Conservation (phyloP, 192 early-diverging fungal species). For the Coemansia sp. region DNA sequence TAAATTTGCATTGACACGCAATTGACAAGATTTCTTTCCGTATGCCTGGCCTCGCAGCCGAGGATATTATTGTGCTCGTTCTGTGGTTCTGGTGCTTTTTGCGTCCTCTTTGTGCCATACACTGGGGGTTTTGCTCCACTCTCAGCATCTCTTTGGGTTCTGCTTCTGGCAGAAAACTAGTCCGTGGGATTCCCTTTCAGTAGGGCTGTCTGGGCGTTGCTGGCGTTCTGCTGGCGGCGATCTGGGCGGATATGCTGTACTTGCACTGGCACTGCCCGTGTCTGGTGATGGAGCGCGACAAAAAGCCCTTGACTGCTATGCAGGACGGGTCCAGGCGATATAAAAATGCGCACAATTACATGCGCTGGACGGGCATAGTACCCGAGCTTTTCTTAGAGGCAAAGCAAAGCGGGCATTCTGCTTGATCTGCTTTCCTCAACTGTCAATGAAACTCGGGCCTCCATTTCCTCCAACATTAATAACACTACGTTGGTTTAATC, state of each 20-base stretch:
- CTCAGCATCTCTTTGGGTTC: background rate
- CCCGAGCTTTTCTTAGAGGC: constrained; percentile 22
- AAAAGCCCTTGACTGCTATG: background rate
- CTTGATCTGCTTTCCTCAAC: constrained; percentile 11
- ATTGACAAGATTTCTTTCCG: background rate
- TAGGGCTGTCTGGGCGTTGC: constrained; percentile 3
- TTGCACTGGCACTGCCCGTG: background rate
- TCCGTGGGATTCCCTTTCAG: constrained; percentile 9
- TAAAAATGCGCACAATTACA: background rate
- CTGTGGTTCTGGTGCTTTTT: constrained; percentile 1
- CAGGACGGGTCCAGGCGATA: constrained; percentile 9
- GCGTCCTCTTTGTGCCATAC: background rate
- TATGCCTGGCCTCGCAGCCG: background rate
- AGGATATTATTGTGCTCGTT: background rate
- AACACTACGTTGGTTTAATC: no score
- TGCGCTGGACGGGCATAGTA: constrained; percentile 48
- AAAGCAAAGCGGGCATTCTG: background rate
- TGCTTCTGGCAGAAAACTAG: background rate
- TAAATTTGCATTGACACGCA: background rate
- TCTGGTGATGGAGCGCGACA: background rate
- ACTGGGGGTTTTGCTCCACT: background rate
- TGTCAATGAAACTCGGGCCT: constrained; percentile 36
- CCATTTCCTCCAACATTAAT: constrained; percentile 43
- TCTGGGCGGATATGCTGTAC: constrained; percentile 1
- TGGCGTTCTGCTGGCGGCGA: constrained; percentile 8